Base-by-base conservation (phyloP, 1,139 yeast species). In the Saccharomyces pastorianus region DNA sequence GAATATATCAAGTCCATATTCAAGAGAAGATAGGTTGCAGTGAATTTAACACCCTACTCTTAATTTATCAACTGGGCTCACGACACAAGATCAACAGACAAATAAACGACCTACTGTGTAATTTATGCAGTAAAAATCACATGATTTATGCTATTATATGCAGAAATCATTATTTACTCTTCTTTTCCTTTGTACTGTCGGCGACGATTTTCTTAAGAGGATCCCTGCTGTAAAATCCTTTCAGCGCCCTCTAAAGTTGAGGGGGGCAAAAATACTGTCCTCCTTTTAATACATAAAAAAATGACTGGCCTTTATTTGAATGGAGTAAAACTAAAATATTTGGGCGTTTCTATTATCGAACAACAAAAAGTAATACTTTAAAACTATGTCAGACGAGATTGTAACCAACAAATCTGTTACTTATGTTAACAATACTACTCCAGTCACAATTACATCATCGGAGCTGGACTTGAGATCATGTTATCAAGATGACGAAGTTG, bases 391-490 rank as follows among this genome's bases (percentile, higher is more conserved):
- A 9, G 11, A 46, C 20, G 54, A 50, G n/a, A 52, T 55, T 31
- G 62, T 59, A 28, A 49, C 51, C 13, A 56, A 58, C 46, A 60
- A 62, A 55, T 56, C 65, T n/a, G 56, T 63, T 31, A 56, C 64
- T 2, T 64, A 53, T 47, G 46, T 56, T 47, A 57, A 59, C 51
- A 58, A 54, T 25, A 48, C 52, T 3, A 59, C 63, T 9, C 61
- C 60, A 4, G 56, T 61, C 20, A 51, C 54, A n/a, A 53, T 64
- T 20, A 55, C 58, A 8, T 49, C 52, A 5, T 54, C 55, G 23
- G 60, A 62, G 46, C 47, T 68, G n/a, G 64, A 67, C 51, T 52
- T 68, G 26, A 63, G 61, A 32, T 53, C 51, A 0, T 64, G 67
- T 52, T 63, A 54, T 53, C 55, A 52, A 5, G 61, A 58, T 4